phyloP scores from a whole-genome alignment of 2,329 filamentous ascomycete species.

The Polytolypa hystricis region DNA sequence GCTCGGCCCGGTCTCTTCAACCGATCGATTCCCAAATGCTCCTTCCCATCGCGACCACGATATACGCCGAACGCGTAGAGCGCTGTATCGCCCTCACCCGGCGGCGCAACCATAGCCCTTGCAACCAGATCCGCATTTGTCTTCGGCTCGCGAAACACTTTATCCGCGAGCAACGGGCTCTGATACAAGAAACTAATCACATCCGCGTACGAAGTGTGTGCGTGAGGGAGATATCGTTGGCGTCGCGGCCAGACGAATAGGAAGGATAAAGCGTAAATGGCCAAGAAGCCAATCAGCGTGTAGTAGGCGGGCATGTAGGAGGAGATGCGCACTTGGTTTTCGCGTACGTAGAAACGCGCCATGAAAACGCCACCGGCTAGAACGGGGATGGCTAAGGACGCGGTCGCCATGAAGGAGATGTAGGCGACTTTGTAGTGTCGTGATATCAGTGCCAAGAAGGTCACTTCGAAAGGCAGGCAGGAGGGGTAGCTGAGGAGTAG shows the following conservation, averaged over 20 bases:
- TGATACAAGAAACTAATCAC: constrained; percentile 67
- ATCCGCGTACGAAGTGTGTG: constrained; percentile 61
- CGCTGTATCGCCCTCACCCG: constrained; percentile 26
- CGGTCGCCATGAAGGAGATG: constrained; percentile 43
- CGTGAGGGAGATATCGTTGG: constrained; percentile 58
- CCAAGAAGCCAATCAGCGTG: constrained; percentile 59
- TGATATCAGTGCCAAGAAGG: constrained; percentile 42
- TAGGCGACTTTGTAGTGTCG: constrained; percentile 48
- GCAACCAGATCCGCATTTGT: constrained; percentile 59
- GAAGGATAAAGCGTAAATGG: constrained; percentile 57
- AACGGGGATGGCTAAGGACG: constrained; percentile 44
- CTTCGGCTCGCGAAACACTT: constrained; percentile 57
- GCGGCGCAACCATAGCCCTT: constrained; percentile 48
- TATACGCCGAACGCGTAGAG: constrained; percentile 49
- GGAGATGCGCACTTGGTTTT: constrained; percentile 47
- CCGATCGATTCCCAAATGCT: constrained; percentile 50
- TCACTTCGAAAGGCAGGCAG: constrained; percentile 42
- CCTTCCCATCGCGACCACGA: constrained; percentile 46
- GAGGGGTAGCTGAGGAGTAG: constrained; percentile 48
- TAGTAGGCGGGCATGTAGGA: constrained; percentile 64
- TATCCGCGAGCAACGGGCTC: constrained; percentile 59
- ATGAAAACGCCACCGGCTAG: constrained; percentile 53
- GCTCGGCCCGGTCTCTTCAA: constrained; percentile 33
- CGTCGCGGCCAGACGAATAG: constrained; percentile 51
- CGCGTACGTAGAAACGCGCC: constrained; percentile 44